Base-by-base conservation (phyloP, 2,329 filamentous ascomycete species). In the Thielaviopsis cerberus region DNA sequence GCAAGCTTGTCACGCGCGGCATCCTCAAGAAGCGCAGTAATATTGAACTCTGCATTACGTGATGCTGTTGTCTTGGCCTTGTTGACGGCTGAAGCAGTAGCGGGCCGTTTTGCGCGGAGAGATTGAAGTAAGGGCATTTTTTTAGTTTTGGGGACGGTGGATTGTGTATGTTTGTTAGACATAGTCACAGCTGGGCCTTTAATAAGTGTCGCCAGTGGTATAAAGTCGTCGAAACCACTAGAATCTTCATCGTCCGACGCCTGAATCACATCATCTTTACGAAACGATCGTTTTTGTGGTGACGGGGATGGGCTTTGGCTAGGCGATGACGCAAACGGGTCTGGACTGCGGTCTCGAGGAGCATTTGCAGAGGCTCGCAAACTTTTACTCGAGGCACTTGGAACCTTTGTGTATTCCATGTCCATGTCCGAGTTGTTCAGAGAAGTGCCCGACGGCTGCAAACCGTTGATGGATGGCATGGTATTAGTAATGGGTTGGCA, bases 221-320 rank as follows among this genome's bases (percentile, higher is more conserved):
- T 72, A 0, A 83, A 83, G 54, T 76, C 76, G 25, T 80, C 78
- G 20, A 81, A 81, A 20, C 65, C 78, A 63, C 82, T 75, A 26
- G 76, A 76, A 20, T 77, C 77, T n/a, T 86, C 84, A 10, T 85
- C 83, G 64, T 90, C 86, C 0, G 86, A 89, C 57, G 79, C 82
- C 52, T 75, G 76, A 48, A 90, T 85, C 58, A 83, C 71, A 13
- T 79, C 69, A 64, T 80, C 73, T 67, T 79, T 72, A 60, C 74
- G 70, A 54, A 70, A 63, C 8, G 59, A 54, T 60, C 63, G 45
- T 55, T 64, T 65, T 17, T 24, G 11, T 20, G 24, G 54, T 13
- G 41, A 17, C 4, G 53, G 26, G 26, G 26, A 26, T 27, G 52
- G 52, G 20, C 27, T 54, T 4, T 45, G 15, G 7, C 15, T 10